Evolutionary conservation across 2,329 filamentous ascomycete genomes (phyloP), one percentile per base, ranked within the genome.

Genomic region (Talaromyces verruculosus): DNA sequence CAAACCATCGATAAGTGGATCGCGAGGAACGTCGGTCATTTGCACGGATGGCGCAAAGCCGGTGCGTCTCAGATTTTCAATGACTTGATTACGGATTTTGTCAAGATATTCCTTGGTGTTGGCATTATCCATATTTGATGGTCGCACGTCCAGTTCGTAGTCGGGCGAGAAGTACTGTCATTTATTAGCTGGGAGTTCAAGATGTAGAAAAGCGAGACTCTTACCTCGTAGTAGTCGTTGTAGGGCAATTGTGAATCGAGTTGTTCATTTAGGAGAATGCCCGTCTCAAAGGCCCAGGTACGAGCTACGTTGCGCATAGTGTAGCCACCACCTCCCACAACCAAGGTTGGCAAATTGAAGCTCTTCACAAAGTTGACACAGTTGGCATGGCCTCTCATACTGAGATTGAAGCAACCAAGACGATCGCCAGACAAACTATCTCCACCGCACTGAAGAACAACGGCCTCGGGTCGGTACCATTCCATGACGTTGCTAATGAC

Each of bases 211-310:
- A 19, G 2, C 2, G 30, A 39, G 37, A 51, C 28, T 68, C 78
- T 72, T 75, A 85, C 84, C 76, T 90, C 88, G 74, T 98, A 98
- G 78, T 98, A 98, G 81, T 98, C 94, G 69, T 97, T 98, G 78
- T 93, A 98, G 0, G 94, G 94, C 47, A 98, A 84, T n/a, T 91
- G 89, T 5, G 90, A 85, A 11, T 88, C 85, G 85, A 98, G 91
- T 35, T 91, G 85, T 67, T 93, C 88, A 33, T 91, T 91, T 22
- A 97, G 91, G 8, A 98, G 85, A 66, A 93, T 86, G 70, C 94
- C 94, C 71, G 80, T 90, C 87, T 97, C 81, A 71, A 83, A 86
- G 25, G 82, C 82, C 87, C 86, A 89, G 0, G 87, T 89, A 59
- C 87, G 83, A 53, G 83, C 81, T 61, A 85, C 83, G 67, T 85